phyloP scores from a whole-genome alignment of 129 eudicot species.

The Silybum marianum region DNA sequence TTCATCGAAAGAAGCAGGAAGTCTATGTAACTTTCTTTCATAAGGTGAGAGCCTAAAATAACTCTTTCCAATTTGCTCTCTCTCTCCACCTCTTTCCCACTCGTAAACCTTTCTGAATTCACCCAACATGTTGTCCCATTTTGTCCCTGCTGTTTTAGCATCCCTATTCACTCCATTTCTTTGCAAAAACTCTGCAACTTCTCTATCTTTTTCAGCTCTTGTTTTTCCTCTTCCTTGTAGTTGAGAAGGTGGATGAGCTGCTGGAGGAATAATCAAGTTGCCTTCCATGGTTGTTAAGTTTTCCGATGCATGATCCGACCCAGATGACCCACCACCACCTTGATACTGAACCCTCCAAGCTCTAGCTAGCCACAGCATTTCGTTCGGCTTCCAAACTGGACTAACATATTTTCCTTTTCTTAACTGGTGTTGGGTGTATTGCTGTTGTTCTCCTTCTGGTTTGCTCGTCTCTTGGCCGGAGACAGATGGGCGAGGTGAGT shows the following conservation, averaged over 20 bases:
- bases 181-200: slow-evolving; percentile 65
- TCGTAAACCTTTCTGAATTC: slow-evolving; percentile 76
- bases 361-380: slow-evolving; percentile 71
- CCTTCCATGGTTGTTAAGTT: not conserved
- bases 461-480: slow-evolving; percentile 48
- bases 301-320: slow-evolving; percentile 26
- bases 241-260: slow-evolving; percentile 24
- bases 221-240: slow-evolving; percentile 61
- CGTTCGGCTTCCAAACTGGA: slow-evolving; percentile 88
- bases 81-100: slow-evolving; percentile 76
- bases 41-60: slow-evolving; percentile 67
- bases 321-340: slow-evolving; percentile 31
- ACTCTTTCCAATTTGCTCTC: slow-evolving; percentile 72
- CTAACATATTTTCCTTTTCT: slow-evolving; percentile 80
- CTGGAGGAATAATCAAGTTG: not conserved
- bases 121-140: slow-evolving; percentile 93
- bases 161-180: slow-evolving; percentile 70
- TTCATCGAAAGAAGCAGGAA: slow-evolving; percentile 86
- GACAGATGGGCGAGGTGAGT: slow-evolving; percentile 43
- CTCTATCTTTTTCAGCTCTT: slow-evolving; percentile 70
- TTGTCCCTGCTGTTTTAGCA: slow-evolving; percentile 79
- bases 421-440: slow-evolving; percentile 49
- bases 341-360: slow-evolving; percentile 83
- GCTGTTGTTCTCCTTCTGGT: slow-evolving; percentile 20
- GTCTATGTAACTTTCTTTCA: slow-evolving; percentile 59